Evolutionary conservation across 495 filamentous ascomycete species (phyloP).

Genomic region (Neurospora sublineolata): DNA sequence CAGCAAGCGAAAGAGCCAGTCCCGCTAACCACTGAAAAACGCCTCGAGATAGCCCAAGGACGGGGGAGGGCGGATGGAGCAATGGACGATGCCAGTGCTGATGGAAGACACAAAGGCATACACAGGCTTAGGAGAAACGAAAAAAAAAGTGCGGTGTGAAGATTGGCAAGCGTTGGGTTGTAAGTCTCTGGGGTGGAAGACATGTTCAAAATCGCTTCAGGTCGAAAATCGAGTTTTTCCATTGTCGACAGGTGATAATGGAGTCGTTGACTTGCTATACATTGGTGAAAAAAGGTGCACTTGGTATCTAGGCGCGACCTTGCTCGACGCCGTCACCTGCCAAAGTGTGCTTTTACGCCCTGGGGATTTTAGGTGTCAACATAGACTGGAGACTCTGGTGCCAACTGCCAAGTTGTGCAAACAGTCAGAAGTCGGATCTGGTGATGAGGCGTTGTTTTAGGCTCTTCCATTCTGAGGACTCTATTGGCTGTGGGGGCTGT

Average conservation of each 20-base stretch:
- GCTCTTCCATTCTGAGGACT: neutral
- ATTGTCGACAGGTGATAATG: neutral
- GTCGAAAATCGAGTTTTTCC: neutral
- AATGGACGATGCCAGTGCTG: slow-evolving; percentile 4
- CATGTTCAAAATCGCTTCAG: neutral
- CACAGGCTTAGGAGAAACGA: neutral
- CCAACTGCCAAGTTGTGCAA: neutral
- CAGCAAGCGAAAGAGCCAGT: slow-evolving; percentile 4
- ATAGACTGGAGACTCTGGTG: neutral
- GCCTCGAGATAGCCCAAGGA: slow-evolving; percentile 1
- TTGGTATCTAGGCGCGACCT: neutral
- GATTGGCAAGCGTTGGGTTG: neutral
- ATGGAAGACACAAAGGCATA: neutral
- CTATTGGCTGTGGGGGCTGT: neutral
- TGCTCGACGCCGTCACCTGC: neutral
- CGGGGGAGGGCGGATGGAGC: slow-evolving; percentile 1
- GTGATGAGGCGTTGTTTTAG: neutral
- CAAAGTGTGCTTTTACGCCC: neutral
- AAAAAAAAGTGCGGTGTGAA: neutral
- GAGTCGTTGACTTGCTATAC: neutral
- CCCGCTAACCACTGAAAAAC: neutral
- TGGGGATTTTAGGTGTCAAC: neutral
- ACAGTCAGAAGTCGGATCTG: neutral
- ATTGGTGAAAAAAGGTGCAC: neutral
- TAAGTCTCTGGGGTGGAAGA: neutral